These are phyloP conservation scores for Apiotrichum siamense DNA, from an alignment of 1,284 basidiomycete species.

Conservation along the genomic window DNA sequence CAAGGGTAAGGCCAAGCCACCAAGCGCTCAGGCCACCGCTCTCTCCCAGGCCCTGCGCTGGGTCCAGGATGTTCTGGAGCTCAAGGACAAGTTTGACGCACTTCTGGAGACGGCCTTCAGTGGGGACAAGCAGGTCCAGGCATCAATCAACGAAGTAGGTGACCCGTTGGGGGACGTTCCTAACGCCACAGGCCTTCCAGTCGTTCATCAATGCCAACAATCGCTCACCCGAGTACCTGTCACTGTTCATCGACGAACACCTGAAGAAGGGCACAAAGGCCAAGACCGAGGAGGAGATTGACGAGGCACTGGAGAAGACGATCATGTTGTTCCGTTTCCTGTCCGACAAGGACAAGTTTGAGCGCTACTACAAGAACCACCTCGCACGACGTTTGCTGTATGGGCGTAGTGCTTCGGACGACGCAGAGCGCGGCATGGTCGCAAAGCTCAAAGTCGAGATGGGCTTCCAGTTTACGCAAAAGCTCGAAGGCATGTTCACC, in stretches of 20 bases:
- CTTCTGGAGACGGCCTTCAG: slow-evolving; percentile 68
- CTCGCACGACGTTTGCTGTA: slow-evolving; percentile 86
- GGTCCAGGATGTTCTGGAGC: slow-evolving; percentile 85
- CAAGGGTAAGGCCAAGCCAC: slow-evolving; percentile 56
- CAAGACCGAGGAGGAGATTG: slow-evolving; percentile 94
- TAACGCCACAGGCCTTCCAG: slow-evolving; percentile 72
- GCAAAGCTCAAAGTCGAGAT: slow-evolving; percentile 91
- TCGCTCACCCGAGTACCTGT: slow-evolving; percentile 89
- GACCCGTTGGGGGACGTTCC: neutral
- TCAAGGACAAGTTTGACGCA: slow-evolving; percentile 85
- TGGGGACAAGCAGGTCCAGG: slow-evolving; percentile 72
- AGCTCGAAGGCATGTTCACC: slow-evolving; percentile 98
- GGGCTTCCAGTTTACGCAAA: slow-evolving; percentile 95
- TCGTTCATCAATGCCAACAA: slow-evolving; percentile 85
- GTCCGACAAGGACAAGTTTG: slow-evolving; percentile 94
- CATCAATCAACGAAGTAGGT: slow-evolving; percentile 75
- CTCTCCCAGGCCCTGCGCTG: slow-evolving; percentile 68
- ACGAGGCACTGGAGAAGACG: slow-evolving; percentile 83
- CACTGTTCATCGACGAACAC: slow-evolving; percentile 95
- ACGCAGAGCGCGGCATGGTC: slow-evolving; percentile 96
- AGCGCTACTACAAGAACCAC: slow-evolving; percentile 95
- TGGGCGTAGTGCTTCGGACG: slow-evolving; percentile 85
- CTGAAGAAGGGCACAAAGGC: slow-evolving; percentile 92
- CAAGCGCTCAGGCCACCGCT: slow-evolving; percentile 26
- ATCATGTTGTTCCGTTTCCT: slow-evolving; percentile 93